phyloP scores from a whole-genome alignment of 2,329 filamentous ascomycete species.

The Capronia coronata region DNA sequence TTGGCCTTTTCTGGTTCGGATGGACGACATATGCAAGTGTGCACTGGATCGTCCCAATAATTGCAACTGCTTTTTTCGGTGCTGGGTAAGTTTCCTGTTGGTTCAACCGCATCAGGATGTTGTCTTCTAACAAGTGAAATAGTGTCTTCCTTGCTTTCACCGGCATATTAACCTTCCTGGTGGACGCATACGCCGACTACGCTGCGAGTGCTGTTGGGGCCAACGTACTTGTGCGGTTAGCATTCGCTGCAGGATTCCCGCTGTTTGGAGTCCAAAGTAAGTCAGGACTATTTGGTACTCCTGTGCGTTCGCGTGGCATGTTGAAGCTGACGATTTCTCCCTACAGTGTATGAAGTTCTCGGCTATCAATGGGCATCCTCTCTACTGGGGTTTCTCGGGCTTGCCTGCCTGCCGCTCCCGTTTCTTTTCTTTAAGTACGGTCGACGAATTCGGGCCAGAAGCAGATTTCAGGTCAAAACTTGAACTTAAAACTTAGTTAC shows the following conservation, averaged over 20 bases:
- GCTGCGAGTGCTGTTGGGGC: slow-evolving; percentile 63
- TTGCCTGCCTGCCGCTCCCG: slow-evolving; percentile 42
- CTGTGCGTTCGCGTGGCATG: no score
- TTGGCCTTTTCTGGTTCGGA: slow-evolving; percentile 52
- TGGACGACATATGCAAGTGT: slow-evolving; percentile 39
- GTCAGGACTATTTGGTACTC: slow-evolving; percentile 13
- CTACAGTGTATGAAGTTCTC: slow-evolving; percentile 41
- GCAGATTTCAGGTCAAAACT: slow-evolving; percentile 6
- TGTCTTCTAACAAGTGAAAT: no score
- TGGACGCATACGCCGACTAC: slow-evolving; percentile 49
- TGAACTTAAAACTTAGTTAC: background rate
- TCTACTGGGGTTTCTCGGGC: slow-evolving; percentile 40
- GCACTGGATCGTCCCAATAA: slow-evolving; percentile 44
- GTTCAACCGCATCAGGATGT: slow-evolving; percentile 35
- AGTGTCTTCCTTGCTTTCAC: slow-evolving; percentile 43
- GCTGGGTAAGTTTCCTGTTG: slow-evolving; percentile 45
- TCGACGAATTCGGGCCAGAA: slow-evolving; percentile 37
- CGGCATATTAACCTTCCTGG: slow-evolving; percentile 77
- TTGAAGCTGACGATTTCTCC: slow-evolving; percentile 41
- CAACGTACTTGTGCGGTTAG: slow-evolving; percentile 69
- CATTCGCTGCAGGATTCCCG: slow-evolving; percentile 71
- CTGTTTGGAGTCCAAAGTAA: slow-evolving; percentile 58
- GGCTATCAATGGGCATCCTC: slow-evolving; percentile 44
- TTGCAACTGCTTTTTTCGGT: slow-evolving; percentile 34
- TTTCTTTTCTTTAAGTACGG: slow-evolving; percentile 42